These are phyloP conservation scores for Lecanosticta acicola DNA, from an alignment of 2,329 filamentous ascomycete species.

Conservation along the genomic window DNA sequence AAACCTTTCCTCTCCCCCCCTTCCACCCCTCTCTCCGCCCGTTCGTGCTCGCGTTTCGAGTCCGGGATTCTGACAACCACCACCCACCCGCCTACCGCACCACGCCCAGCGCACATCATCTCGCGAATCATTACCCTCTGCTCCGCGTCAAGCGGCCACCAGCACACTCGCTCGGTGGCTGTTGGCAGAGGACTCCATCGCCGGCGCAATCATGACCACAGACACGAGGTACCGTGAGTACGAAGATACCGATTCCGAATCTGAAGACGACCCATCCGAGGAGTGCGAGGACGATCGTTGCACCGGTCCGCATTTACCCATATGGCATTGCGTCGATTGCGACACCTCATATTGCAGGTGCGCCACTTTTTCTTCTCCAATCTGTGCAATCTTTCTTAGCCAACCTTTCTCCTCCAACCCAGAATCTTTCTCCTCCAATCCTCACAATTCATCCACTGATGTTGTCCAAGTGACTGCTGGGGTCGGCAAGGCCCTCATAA, in stretches of 20 bases:
- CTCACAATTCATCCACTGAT: conserved; percentile 2
- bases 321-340: conserved; percentile 33
- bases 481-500: conserved; percentile 30
- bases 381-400: too few species aligned
- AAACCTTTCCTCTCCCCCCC: too few species aligned
- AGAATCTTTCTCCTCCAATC: background rate
- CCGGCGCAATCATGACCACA: conserved; percentile 2
- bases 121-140: background rate
- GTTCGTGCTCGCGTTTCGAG: background rate
- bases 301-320: conserved; percentile 20
- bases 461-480: conserved; percentile 27
- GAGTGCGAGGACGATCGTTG: conserved; percentile 31
- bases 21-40: too few species aligned
- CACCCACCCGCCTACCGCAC: too few species aligned
- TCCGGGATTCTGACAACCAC: background rate
- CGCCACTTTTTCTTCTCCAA: conserved; percentile 3
- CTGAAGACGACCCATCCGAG: conserved; percentile 21
- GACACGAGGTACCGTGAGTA: conserved; percentile 6
- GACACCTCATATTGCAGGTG: conserved; percentile 32
- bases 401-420: background rate
- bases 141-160: background rate
- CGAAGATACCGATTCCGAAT: conserved; percentile 1
- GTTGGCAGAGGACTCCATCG: background rate
- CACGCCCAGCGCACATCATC: background rate
- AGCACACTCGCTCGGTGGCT: background rate